Evolutionary conservation across 2,329 filamentous ascomycete species (phyloP).

Genomic region (Penicillium fuscoglaucum): DNA sequence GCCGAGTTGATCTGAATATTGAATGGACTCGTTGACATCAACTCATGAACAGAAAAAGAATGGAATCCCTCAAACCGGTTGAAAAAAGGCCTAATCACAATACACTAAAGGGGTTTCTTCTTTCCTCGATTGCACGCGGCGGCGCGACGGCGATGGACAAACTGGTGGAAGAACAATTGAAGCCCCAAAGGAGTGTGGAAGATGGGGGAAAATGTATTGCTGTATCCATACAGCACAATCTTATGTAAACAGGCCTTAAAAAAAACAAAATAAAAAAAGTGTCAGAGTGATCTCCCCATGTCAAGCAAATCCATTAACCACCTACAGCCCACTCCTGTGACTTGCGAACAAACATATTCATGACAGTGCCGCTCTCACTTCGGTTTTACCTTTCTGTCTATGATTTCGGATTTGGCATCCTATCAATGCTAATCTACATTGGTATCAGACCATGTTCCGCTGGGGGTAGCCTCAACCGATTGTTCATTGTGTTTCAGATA

Average conservation of each 20-base stretch:
- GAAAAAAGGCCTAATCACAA: neutral
- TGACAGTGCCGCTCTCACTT: neutral
- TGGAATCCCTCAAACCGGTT: neutral
- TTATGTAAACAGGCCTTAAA: neutral
- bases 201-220: neutral
- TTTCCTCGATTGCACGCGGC: no score
- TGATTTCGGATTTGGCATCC: neutral
- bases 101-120: no score
- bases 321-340: neutral
- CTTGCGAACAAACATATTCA: neutral
- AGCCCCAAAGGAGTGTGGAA: neutral
- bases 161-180: neutral
- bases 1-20: neutral
- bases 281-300: neutral
- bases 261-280: neutral
- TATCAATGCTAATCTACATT: neutral
- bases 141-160: no score
- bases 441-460: neutral
- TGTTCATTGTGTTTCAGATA: neutral
- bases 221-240: no score
- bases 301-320: neutral
- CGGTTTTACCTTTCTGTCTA: neutral
- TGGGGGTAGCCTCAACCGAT: neutral
- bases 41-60: neutral
- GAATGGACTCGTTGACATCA: neutral